These are phyloP conservation scores for Pachyrhizus erosus DNA, from an alignment of 306 rosid species.

Conservation along the genomic window DNA sequence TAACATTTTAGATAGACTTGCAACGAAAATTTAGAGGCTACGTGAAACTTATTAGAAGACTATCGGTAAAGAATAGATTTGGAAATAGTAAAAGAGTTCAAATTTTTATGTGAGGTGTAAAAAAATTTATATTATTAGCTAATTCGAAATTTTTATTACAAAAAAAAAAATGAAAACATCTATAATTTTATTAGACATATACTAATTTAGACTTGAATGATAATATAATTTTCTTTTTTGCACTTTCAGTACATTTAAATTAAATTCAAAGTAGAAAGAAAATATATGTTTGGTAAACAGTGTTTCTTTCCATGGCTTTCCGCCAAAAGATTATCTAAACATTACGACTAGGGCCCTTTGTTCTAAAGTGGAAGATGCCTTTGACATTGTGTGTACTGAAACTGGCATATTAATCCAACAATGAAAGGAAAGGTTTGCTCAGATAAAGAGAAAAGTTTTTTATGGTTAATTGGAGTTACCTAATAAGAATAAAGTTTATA, in stretches of 20 bases:
- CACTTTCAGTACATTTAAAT: too few relatives aligned
- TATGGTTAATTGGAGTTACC: neutral
- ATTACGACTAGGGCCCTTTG: neutral
- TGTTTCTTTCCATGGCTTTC: constrained; percentile 35
- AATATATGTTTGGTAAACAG: neutral
- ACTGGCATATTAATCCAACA: constrained; percentile 20
- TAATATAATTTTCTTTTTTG: too few relatives aligned
- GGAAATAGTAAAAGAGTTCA: too few relatives aligned
- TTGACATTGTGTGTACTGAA: constrained; percentile 23
- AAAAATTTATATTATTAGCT: too few relatives aligned
- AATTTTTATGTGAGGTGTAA: too few relatives aligned
- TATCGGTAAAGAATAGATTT: neutral
- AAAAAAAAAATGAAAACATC: too few relatives aligned
- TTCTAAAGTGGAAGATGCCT: constrained; percentile 25
- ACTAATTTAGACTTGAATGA: too few relatives aligned
- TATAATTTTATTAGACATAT: too few relatives aligned
- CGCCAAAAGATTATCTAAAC: neutral
- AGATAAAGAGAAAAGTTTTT: neutral
- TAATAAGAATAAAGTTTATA: constrained; percentile 3
- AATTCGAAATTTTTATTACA: too few relatives aligned
- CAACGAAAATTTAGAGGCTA: neutral
- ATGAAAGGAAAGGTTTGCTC: constrained; percentile 5
- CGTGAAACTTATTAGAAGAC: neutral
- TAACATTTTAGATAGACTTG: neutral
- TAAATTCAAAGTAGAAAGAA: neutral